phyloP scores from a whole-genome alignment of 371 early-diverging fungal species.

The Apophysomyces trapeziformis region DNA sequence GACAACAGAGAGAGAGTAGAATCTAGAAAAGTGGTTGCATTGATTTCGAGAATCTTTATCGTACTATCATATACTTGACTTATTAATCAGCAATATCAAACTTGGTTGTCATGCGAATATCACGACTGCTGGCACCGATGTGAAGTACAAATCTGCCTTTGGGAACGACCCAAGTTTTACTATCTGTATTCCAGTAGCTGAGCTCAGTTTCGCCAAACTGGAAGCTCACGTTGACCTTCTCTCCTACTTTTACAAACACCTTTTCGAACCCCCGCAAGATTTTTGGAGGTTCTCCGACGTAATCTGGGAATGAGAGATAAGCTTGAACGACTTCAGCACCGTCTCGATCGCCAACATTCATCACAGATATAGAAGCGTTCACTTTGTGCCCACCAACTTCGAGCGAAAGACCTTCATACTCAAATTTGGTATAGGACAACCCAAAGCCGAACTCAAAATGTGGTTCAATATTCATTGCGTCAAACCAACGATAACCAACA shows the following conservation, averaged over 20 bases:
- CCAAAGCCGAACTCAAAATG: slow-evolving; percentile 60
- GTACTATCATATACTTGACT: too few species aligned
- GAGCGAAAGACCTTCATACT: slow-evolving; percentile 32
- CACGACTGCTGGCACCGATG: slow-evolving; percentile 50
- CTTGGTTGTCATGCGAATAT: slow-evolving; percentile 30
- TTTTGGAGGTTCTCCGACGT: slow-evolving; percentile 42
- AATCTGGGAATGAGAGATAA: slow-evolving; percentile 46
- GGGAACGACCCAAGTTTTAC: slow-evolving; percentile 34
- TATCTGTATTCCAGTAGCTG: slow-evolving; percentile 37
- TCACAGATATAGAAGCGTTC: slow-evolving; percentile 31
- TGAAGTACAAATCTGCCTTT: slow-evolving; percentile 37
- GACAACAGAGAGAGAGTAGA: too few species aligned
- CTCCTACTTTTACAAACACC: slow-evolving; percentile 30
- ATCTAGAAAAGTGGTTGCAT: too few species aligned
- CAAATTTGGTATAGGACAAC: slow-evolving; percentile 59
- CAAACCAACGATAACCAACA: slow-evolving; percentile 55
- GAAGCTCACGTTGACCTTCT: slow-evolving; percentile 29
- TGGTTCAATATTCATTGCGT: slow-evolving; percentile 49
- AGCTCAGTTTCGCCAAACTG: slow-evolving; percentile 28
- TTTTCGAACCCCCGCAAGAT: slow-evolving; percentile 50
- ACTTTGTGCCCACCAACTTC: slow-evolving; percentile 17
- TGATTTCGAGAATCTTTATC: too few species aligned
- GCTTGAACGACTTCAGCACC: slow-evolving; percentile 59
- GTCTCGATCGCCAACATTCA: slow-evolving; percentile 46
- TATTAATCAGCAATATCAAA: not conserved